A percentile compares a stretch with the other conserved stretches of the same genome.
Conservation (phyloP, 768 basidiomycete genomes). For the Pleurotus tuoliensis region DNA sequence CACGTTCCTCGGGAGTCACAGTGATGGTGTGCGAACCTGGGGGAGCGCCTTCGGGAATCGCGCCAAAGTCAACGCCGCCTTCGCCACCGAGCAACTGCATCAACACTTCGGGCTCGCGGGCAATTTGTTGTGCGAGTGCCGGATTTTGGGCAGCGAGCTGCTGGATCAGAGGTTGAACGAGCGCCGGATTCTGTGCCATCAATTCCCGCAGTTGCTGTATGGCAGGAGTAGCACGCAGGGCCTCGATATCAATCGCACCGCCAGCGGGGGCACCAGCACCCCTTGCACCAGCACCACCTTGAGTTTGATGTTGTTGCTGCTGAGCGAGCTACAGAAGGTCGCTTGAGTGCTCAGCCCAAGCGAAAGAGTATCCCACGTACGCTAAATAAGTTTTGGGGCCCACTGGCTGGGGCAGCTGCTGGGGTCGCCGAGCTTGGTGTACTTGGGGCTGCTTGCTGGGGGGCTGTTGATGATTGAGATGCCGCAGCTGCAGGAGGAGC, state of each 20-base stretch:
- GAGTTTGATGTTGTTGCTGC: constrained; percentile 37
- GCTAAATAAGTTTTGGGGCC: constrained; percentile 86
- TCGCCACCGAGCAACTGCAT: constrained; percentile 56
- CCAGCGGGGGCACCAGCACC: constrained; percentile 24
- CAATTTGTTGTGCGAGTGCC: constrained; percentile 62
- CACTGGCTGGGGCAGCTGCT: constrained; percentile 30
- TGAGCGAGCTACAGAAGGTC: constrained; percentile 56
- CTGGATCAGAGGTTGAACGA: constrained; percentile 79
- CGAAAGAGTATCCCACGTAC: constrained; percentile 30
- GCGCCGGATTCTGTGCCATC: constrained; percentile 70
- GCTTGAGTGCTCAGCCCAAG: not conserved
- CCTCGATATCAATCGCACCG: constrained; percentile 38
- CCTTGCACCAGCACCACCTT: constrained; percentile 31
- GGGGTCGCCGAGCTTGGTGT: constrained; percentile 14
- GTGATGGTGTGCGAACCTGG: constrained; percentile 63
- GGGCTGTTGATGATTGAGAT: constrained; percentile 22
- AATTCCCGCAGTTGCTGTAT: constrained; percentile 71
- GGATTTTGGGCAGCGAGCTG: constrained; percentile 78
- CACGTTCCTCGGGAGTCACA: constrained; percentile 83
- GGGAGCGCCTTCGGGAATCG: constrained; percentile 36
- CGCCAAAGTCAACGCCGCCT: constrained; percentile 32
- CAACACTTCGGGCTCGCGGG: constrained; percentile 68
- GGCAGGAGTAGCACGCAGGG: constrained; percentile 59
- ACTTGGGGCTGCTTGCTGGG: constrained; percentile 16
- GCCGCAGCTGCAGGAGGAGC: constrained; percentile 27